Evolutionary conservation across 208 protist genomes (phyloP).

Genomic region (Strigomonas culicis): DNA sequence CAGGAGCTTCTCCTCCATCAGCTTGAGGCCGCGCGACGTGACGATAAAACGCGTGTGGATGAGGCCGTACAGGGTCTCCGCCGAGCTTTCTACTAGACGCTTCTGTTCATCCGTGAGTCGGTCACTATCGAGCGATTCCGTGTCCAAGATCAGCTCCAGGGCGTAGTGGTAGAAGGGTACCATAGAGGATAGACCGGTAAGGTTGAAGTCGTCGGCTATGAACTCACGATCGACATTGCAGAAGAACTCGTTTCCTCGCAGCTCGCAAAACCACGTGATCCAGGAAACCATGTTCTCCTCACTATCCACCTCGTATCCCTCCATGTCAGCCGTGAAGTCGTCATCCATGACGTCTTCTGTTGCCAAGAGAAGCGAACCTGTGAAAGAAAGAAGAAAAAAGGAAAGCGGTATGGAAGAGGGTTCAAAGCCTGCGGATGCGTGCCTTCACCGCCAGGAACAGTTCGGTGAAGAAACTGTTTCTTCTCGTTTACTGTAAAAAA

Average conservation of each 20-base stretch:
- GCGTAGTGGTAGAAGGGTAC: conserved; percentile 98
- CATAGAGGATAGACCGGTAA: conserved; percentile 93
- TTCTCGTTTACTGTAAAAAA: too few relatives aligned
- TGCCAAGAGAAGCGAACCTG: not conserved
- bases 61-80: conserved; percentile 98
- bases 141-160: conserved; percentile 97
- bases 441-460: too few relatives aligned
- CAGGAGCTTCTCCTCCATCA: conserved; percentile 97
- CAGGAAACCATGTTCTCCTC: conserved; percentile 94
- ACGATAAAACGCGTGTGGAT: conserved; percentile 99
- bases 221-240: conserved; percentile 96
- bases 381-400: conserved; percentile 23
- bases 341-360: conserved; percentile 28
- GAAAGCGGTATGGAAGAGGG: too few relatives aligned
- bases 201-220: conserved; percentile 98
- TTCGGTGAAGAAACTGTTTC: too few relatives aligned
- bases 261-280: conserved; percentile 97
- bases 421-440: too few relatives aligned
- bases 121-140: conserved; percentile 88
- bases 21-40: conserved; percentile 92
- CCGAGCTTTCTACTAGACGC: conserved; percentile 93
- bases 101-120: conserved; percentile 94
- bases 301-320: conserved; percentile 54
- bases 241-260: conserved; percentile 99
- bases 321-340: conserved; percentile 41